A percentile compares a stretch with the other conserved stretches of the same genome.
Evolutionary conservation across 2,329 filamentous ascomycete species (phyloP).

Genomic region (Sporothrix luriei): DNA sequence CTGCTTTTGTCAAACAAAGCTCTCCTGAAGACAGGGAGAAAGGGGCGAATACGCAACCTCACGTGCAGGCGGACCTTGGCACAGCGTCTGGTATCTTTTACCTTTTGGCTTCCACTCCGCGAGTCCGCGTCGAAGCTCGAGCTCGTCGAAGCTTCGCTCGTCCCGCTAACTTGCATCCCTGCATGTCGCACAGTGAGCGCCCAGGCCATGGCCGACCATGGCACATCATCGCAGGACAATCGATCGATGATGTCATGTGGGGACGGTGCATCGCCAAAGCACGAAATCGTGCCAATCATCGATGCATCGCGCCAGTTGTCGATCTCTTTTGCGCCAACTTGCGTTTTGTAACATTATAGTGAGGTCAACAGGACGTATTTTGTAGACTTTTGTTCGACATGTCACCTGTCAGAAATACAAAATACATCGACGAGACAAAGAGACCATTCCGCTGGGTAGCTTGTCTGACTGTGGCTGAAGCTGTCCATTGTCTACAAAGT

Average conservation of each 20-base stretch:
- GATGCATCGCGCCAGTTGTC: not conserved
- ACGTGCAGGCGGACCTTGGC: not conserved
- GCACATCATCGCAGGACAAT: not conserved
- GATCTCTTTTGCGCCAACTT: not conserved
- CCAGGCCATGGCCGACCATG: not conserved
- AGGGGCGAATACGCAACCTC: not conserved
- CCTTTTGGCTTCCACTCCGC: too few relatives aligned
- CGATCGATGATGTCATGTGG: slow-evolving; percentile 25
- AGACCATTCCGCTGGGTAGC: too few relatives aligned
- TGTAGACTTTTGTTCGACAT: too few relatives aligned
- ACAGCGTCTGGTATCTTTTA: not conserved
- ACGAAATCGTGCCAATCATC: not conserved
- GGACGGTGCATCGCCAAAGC: not conserved
- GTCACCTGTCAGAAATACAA: too few relatives aligned
- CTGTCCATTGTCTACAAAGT: too few relatives aligned
- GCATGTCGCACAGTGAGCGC: slow-evolving; percentile 7
- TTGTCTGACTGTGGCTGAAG: too few relatives aligned
- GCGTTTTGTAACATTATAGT: too few relatives aligned
- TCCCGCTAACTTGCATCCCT: not conserved
- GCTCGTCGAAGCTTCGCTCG: not conserved
- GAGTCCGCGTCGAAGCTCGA: too few relatives aligned
- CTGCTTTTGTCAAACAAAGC: not conserved
- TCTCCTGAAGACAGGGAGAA: not conserved
- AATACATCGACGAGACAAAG: too few relatives aligned
- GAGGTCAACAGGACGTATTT: too few relatives aligned